phyloP scores from a whole-genome alignment of 805 yeast species.

The Dipodascus albidus region DNA sequence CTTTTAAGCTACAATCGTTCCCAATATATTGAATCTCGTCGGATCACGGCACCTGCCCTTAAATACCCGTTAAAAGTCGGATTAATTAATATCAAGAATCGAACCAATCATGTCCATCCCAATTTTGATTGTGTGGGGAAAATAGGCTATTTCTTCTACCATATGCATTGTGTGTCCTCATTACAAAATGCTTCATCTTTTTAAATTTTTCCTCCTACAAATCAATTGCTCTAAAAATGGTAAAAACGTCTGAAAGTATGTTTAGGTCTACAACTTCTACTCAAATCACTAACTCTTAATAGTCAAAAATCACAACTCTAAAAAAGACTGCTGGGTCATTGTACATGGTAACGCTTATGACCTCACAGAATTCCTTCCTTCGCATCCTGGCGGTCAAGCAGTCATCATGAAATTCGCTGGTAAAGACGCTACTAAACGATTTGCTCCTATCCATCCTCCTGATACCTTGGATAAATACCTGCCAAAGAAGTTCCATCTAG shows the following conservation, averaged over 20 bases:
- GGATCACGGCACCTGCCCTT: too few species aligned
- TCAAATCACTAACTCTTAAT: background rate
- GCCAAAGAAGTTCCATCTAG: conserved; percentile 49
- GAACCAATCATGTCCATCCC: too few species aligned
- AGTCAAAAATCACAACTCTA: conserved; percentile 41
- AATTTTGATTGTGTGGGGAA: too few species aligned
- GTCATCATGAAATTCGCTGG: conserved; percentile 52
- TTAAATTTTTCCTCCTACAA: background rate
- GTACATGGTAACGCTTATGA: conserved; percentile 73
- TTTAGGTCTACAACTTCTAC: too few species aligned
- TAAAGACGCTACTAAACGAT: conserved; percentile 69
- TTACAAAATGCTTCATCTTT: background rate
- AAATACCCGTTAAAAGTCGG: too few species aligned
- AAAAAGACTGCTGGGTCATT: conserved; percentile 72
- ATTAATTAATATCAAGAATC: too few species aligned
- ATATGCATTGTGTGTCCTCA: too few species aligned
- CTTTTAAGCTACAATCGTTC: too few species aligned
- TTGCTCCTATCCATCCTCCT: conserved; percentile 85
- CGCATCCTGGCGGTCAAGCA: conserved; percentile 53
- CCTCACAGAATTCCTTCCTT: conserved; percentile 47
- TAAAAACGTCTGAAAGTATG: background rate
- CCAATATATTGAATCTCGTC: too few species aligned
- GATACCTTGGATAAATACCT: conserved; percentile 63
- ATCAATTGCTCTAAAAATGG: too few species aligned
- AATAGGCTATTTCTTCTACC: too few species aligned